Conservation (phyloP, 768 basidiomycete species). For the Rhodotorula diobovata region DNA sequence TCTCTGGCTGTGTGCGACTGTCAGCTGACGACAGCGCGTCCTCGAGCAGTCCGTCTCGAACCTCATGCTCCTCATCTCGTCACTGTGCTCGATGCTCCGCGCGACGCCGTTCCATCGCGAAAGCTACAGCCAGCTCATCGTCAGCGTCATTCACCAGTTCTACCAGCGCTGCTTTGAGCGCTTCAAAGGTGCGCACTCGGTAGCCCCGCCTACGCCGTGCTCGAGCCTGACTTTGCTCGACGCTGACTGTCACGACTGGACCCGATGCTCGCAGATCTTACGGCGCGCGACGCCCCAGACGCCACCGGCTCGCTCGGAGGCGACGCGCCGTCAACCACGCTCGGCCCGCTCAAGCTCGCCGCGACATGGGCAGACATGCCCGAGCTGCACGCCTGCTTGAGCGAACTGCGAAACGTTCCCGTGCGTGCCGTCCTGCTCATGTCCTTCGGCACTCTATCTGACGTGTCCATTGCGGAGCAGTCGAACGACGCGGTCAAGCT, state of each 20-base stretch:
- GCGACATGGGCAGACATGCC: constrained; percentile 72
- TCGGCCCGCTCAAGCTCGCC: constrained; percentile 56
- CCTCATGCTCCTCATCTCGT: constrained; percentile 83
- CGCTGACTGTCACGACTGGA: constrained; percentile 8
- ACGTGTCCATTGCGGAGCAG: background rate
- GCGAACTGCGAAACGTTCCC: constrained; percentile 60
- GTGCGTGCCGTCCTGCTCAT: constrained; percentile 9
- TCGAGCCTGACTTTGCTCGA: constrained; percentile 2
- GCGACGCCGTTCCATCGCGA: constrained; percentile 91
- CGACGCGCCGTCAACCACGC: no score
- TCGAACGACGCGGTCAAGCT: constrained; percentile 1
- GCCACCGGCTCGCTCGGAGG: background rate
- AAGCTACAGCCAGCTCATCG: constrained; percentile 86
- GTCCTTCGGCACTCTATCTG: background rate
- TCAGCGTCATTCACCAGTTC: constrained; percentile 90
- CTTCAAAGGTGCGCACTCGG: constrained; percentile 58
- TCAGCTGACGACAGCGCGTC: background rate
- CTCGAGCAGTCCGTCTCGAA: constrained; percentile 68
- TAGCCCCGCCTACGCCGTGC: background rate
- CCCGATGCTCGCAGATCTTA: constrained; percentile 49
- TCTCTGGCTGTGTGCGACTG: no score
- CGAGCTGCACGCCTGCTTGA: constrained; percentile 69
- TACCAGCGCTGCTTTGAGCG: constrained; percentile 88
- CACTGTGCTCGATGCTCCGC: constrained; percentile 81
- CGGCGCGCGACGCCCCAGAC: constrained; percentile 47